Percentiles rank a stretch among this genome's conserved stretches.
phyloP scores from a whole-genome alignment of 345 rosid species.

The Barbarea vulgaris region DNA sequence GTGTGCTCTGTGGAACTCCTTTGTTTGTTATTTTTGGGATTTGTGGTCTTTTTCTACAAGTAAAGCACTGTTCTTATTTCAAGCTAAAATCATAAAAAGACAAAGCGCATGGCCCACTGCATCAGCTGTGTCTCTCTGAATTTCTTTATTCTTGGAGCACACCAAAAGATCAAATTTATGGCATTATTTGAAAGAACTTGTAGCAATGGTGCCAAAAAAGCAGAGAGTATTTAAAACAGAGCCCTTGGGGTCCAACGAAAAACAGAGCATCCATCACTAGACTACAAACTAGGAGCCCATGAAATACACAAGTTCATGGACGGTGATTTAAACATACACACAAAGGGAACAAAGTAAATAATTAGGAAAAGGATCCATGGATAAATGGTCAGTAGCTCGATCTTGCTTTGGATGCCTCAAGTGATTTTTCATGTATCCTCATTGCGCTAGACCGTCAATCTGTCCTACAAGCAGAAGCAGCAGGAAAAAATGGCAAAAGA shows the following conservation, averaged over 20 bases:
- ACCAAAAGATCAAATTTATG: not conserved
- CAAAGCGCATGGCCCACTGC: not conserved
- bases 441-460: not conserved
- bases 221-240: not conserved
- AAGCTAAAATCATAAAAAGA: not conserved
- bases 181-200: not conserved
- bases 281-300: too few species aligned
- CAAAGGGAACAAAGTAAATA: not conserved
- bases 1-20: not conserved
- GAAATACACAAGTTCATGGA: not conserved
- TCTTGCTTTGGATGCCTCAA: not conserved
- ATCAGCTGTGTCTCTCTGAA: too few species aligned
- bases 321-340: not conserved
- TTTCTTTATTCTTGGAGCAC: not conserved
- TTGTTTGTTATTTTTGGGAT: not conserved
- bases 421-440: not conserved
- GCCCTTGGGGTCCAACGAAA: not conserved
- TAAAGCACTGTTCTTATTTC: too few species aligned
- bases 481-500: not conserved
- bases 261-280: not conserved
- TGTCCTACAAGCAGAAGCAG: not conserved
- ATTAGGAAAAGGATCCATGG: not conserved
- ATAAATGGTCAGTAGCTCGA: not conserved
- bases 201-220: not conserved
- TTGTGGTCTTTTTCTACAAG: not conserved